Conservation (phyloP, 805 yeast genomes). For the Candida pseudofarinosa region DNA sequence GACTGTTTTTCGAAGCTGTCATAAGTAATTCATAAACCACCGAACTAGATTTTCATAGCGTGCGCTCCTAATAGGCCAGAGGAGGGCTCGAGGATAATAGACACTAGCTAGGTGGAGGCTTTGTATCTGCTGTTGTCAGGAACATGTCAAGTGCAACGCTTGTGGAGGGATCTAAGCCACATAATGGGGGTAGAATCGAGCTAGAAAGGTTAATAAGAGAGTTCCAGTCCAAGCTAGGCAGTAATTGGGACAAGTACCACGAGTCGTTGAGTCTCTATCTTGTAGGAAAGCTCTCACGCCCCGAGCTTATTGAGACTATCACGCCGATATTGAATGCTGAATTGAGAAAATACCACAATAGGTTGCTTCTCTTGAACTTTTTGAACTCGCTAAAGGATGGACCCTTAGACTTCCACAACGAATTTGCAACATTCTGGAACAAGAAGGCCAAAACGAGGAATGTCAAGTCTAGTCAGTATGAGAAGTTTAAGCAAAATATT, state of each 20-base stretch:
- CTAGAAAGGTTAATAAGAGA: constrained; percentile 56
- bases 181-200: constrained; percentile 18
- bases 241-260: constrained; percentile 83
- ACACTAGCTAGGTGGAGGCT: background rate
- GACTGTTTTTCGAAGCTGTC: too few relatives aligned
- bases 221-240: constrained; percentile 69
- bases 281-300: constrained; percentile 72
- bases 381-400: constrained; percentile 81
- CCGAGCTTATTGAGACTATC: constrained; percentile 62
- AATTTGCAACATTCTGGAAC: constrained; percentile 42
- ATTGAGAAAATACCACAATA: constrained; percentile 70
- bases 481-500: constrained; percentile 77
- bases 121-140: background rate
- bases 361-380: constrained; percentile 70
- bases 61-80: too few relatives aligned
- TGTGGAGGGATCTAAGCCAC: background rate
- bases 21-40: too few relatives aligned
- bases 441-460: constrained; percentile 46
- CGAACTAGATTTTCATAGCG: too few relatives aligned
- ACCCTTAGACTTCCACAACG: constrained; percentile 52
- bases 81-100: too few relatives aligned
- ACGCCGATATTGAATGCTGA: constrained; percentile 46
- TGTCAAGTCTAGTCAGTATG: constrained; percentile 67
- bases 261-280: constrained; percentile 71
- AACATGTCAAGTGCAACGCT: constrained; percentile 1